phyloP scores from a whole-genome alignment of 345 rosid genomes.

The Populus nigra region DNA sequence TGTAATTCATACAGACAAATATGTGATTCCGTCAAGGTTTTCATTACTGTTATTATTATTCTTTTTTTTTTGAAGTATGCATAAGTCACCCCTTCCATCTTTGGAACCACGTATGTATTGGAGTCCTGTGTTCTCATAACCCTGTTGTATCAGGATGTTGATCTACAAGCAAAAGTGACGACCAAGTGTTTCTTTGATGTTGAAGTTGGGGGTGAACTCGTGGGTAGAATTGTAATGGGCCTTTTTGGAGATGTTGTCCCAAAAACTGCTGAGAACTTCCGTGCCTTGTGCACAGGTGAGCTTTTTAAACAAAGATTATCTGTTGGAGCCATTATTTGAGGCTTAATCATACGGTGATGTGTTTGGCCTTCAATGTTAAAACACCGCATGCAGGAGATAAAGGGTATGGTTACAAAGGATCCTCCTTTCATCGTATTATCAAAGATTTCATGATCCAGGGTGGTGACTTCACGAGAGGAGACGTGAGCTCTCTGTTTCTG shows the following conservation, averaged over 20 bases:
- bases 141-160: slow-evolving; percentile 49
- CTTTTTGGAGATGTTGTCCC: slow-evolving; percentile 83
- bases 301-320: slow-evolving; percentile 1
- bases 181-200: slow-evolving; percentile 81
- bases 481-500: slow-evolving; percentile 43
- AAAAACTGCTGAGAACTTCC: slow-evolving; percentile 81
- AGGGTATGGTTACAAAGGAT: slow-evolving; percentile 79
- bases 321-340: neutral
- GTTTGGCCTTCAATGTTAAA: neutral
- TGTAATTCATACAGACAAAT: neutral
- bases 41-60: neutral
- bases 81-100: neutral
- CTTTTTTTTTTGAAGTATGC: neutral
- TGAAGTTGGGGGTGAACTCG: slow-evolving; percentile 72
- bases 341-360: neutral
- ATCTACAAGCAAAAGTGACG: slow-evolving; percentile 75
- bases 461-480: slow-evolving; percentile 82
- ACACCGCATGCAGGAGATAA: slow-evolving; percentile 63
- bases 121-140: neutral
- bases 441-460: slow-evolving; percentile 96
- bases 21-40: neutral
- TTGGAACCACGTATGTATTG: slow-evolving; percentile 1
- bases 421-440: slow-evolving; percentile 85
- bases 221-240: slow-evolving; percentile 81
- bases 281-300: slow-evolving; percentile 77